phyloP scores from a whole-genome alignment of 805 yeast genomes.

The Starmerella apicola region DNA sequence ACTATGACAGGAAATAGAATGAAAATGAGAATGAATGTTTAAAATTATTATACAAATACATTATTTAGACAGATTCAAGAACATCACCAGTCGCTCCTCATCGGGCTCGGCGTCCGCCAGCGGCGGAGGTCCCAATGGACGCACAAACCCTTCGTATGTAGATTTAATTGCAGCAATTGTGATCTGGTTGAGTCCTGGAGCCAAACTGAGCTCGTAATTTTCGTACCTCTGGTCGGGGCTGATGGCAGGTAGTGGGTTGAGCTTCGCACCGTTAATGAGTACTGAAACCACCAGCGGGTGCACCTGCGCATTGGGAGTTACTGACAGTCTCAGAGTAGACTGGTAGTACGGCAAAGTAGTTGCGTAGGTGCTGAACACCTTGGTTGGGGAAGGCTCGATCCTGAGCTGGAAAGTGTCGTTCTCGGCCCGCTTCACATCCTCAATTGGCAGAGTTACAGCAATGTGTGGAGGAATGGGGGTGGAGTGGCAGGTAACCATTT shows the following conservation, averaged over 20 bases:
- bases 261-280: slow-evolving; percentile 24
- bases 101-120: slow-evolving; percentile 22
- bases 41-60: not conserved
- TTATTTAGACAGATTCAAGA: slow-evolving; percentile 25
- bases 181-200: slow-evolving; percentile 29
- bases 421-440: slow-evolving; percentile 19
- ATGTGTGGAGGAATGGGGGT: slow-evolving; percentile 17
- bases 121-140: slow-evolving; percentile 24
- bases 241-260: slow-evolving; percentile 19
- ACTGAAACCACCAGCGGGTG: slow-evolving; percentile 26
- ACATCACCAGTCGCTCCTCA: slow-evolving; percentile 23
- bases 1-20: not conserved
- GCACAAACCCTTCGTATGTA: slow-evolving; percentile 18
- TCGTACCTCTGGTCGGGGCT: slow-evolving; percentile 8
- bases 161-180: slow-evolving; percentile 24
- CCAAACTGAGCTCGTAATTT: slow-evolving; percentile 25
- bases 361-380: slow-evolving; percentile 19
- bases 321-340: slow-evolving; percentile 35
- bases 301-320: slow-evolving; percentile 34
- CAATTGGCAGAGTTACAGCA: slow-evolving; percentile 15
- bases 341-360: slow-evolving; percentile 37
- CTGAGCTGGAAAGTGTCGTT: slow-evolving; percentile 21
- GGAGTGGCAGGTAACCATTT: slow-evolving; percentile 19
- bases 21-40: slow-evolving; percentile 25
- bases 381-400: slow-evolving; percentile 19